These are phyloP conservation scores for Heliosperma pusillum DNA, from an alignment of 148 eudicot genomes.

Conservation along the genomic window DNA sequence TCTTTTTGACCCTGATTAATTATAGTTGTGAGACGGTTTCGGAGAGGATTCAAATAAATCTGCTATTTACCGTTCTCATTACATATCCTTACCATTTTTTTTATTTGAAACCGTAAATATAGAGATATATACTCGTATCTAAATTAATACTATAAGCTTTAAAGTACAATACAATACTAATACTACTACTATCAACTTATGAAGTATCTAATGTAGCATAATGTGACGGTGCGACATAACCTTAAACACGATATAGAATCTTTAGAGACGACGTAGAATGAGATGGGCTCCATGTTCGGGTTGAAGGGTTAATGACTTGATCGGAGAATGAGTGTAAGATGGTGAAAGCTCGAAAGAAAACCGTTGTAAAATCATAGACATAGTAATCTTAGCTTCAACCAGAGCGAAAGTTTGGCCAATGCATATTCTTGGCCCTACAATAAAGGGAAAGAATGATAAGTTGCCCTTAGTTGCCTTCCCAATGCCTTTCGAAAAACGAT, in stretches of 20 bases:
- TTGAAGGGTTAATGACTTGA: constrained; percentile 20
- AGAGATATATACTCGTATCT: too few species aligned
- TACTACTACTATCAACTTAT: too few species aligned
- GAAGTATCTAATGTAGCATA: too few species aligned
- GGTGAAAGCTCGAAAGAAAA: constrained; percentile 48
- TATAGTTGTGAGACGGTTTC: too few species aligned
- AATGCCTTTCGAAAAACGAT: constrained; percentile 54
- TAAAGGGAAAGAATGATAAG: constrained; percentile 44
- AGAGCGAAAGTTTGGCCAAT: constrained; percentile 50
- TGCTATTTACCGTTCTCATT: too few species aligned
- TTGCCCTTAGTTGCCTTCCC: constrained; percentile 37
- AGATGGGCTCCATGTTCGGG: constrained; percentile 58
- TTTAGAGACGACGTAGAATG: constrained; percentile 20
- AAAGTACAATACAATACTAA: too few species aligned
- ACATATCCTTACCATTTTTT: too few species aligned
- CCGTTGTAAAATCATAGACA: constrained; percentile 44
- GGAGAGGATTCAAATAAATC: too few species aligned
- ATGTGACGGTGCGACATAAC: not conserved
- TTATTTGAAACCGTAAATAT: too few species aligned
- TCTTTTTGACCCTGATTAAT: too few species aligned
- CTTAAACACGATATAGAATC: not conserved
- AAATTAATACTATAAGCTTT: too few species aligned
- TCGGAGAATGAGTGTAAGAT: constrained; percentile 57
- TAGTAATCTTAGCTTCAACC: constrained; percentile 43
- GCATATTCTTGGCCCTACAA: constrained; percentile 54